Evolutionary conservation across 768 basidiomycete species (phyloP).

Genomic region (Termitomyces sp.): DNA sequence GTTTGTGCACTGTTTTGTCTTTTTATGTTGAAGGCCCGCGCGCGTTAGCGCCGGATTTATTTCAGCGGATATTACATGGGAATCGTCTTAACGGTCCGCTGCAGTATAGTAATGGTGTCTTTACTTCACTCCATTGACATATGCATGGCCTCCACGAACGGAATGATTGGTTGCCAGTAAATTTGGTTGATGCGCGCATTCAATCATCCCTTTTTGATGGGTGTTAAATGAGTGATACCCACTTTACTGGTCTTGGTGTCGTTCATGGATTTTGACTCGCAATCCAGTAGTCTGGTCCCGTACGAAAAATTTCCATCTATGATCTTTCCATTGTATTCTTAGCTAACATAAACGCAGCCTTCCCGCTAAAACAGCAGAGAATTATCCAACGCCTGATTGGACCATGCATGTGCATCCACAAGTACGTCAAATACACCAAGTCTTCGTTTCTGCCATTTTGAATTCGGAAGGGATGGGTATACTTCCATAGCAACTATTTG

Average conservation of each 20-base stretch:
- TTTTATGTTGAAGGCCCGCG: too few relatives aligned
- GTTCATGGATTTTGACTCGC: slow-evolving; percentile 3
- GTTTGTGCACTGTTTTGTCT: slow-evolving; percentile 1
- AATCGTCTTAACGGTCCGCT: too few relatives aligned
- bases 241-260: not conserved
- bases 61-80: too few relatives aligned
- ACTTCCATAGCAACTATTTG: slow-evolving; percentile 36
- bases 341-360: slow-evolving; percentile 1
- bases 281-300: slow-evolving; percentile 3
- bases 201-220: not conserved
- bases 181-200: not conserved
- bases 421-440: slow-evolving; percentile 13
- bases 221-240: not conserved
- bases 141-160: too few relatives aligned
- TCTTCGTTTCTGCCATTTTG: slow-evolving; percentile 8
- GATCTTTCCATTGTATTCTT: not conserved
- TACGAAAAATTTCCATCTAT: not conserved
- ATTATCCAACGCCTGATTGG: slow-evolving; percentile 25
- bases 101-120: too few relatives aligned
- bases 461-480: slow-evolving; percentile 38
- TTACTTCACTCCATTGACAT: too few relatives aligned
- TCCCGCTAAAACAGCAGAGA: slow-evolving; percentile 9
- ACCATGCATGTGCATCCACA: slow-evolving; percentile 34
- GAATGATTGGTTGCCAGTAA: not conserved
- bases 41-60: too few relatives aligned